Conservation (phyloP, 371 early-diverging fungal genomes). For the Syncephalastrum racemosum region DNA sequence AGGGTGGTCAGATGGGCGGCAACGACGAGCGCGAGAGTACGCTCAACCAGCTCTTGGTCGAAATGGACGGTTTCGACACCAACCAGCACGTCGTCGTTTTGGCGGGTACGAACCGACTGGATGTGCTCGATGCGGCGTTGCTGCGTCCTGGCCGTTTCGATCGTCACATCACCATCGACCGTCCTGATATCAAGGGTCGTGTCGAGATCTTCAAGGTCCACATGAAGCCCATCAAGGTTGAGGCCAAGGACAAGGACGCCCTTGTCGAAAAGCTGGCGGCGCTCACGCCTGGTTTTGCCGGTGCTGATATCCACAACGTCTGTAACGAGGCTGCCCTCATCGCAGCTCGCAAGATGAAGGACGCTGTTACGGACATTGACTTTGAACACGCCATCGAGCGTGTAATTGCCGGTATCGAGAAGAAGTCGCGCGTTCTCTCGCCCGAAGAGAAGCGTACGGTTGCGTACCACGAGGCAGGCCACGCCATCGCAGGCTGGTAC, state of each 20-base stretch:
- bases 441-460: conserved; percentile 99
- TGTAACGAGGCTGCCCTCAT: conserved; percentile 99
- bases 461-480: conserved; percentile 99
- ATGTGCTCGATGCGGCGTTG: conserved; percentile 90
- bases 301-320: conserved; percentile 96
- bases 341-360: conserved; percentile 85
- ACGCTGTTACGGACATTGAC: conserved; percentile 79
- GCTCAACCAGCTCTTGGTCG: conserved; percentile 96
- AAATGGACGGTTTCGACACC: conserved; percentile 98
- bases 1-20: conserved; percentile 87
- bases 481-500: conserved; percentile 99
- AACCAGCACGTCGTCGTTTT: conserved; percentile 93
- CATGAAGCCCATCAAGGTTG: conserved; percentile 71
- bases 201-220: conserved; percentile 96
- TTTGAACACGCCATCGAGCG: conserved; percentile 98
- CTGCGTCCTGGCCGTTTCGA: conserved; percentile 99
- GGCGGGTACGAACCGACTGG: conserved; percentile 95
- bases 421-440: conserved; percentile 92
- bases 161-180: conserved; percentile 95
- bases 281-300: conserved; percentile 96
- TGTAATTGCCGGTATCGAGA: conserved; percentile 97
- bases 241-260: conserved; percentile 84
- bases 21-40: conserved; percentile 99
- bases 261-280: conserved; percentile 81
- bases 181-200: conserved; percentile 95